Evolutionary conservation across 169 alveolate species (phyloP), one percentile per base, ranked within the genome.

Genomic region (Eimeria brunetti): DNA sequence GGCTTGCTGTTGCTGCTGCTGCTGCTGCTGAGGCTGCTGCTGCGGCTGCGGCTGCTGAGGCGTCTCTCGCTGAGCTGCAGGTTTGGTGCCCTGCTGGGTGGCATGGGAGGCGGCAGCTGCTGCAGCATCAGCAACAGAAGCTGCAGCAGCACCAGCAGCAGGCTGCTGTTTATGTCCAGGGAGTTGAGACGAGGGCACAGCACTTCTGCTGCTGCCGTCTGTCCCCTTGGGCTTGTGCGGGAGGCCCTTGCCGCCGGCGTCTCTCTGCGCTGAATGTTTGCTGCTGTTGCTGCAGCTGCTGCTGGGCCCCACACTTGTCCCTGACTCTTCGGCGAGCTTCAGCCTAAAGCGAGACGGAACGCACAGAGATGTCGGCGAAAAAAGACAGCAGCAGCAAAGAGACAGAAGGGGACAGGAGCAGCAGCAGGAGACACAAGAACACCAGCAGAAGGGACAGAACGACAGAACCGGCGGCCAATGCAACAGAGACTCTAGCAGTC

Each of bases 1-100:
- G n/a, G 12, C 18, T 27, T 51, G 71, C 51, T 81, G 86, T 60
- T 75, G 86, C 62, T 36, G 86, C 62, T 44, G 58, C 36, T 75
- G 86, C 62, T 75, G 86, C 62, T 75, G 86, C 80, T 69, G 80
- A 5, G 9, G 86, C 86, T 69, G 80, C 80, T 69, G 80, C 80
- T 69, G 80, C 46, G 20, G 80, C 46, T 69, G 80, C 18, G 80
- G 49, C 46, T 24, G 80, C 80, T 69, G 80, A n/a, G 20, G 80
- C 14, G 80, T 9, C 12, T 69, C 80, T 18, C 20, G 80, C 80
- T 69, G 80, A 69, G 80, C 49, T 36, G 38, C n/a, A 24, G 46
- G 22, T 69, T 69, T 69, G 46, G 16, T 69, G 80, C 46, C 46
- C n/a, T 11, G 80, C 20, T n/a, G 80, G 46, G 49, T 9, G 4